Conservation (phyloP, 1,139 yeast species). For the Candida labiduridarum region DNA sequence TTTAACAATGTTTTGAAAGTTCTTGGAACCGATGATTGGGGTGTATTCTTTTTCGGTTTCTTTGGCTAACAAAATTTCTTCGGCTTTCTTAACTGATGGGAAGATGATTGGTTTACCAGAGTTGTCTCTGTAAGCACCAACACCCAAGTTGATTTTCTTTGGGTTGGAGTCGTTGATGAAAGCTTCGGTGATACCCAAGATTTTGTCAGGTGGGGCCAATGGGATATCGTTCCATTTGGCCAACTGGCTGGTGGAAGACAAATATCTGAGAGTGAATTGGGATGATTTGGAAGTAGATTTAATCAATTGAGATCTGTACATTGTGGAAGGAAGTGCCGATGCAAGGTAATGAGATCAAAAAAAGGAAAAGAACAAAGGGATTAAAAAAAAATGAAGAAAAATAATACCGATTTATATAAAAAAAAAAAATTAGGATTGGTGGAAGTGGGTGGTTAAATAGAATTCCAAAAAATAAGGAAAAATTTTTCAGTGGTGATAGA, state of each 20-base stretch:
- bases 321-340: background rate
- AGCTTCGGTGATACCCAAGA: slow-evolving; percentile 66
- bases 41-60: slow-evolving; percentile 62
- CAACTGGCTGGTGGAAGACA: slow-evolving; percentile 12
- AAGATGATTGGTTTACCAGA: slow-evolving; percentile 50
- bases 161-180: slow-evolving; percentile 42
- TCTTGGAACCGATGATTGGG: slow-evolving; percentile 54
- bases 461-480: background rate
- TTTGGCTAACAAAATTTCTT: slow-evolving; percentile 36
- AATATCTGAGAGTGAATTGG: slow-evolving; percentile 11
- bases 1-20: slow-evolving; percentile 50
- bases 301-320: slow-evolving; percentile 19
- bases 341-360: background rate
- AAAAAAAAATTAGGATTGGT: background rate
- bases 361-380: background rate
- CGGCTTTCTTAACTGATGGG: slow-evolving; percentile 52
- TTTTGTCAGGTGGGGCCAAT: slow-evolving; percentile 75
- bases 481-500: background rate
- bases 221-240: slow-evolving; percentile 46
- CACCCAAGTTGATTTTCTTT: slow-evolving; percentile 51
- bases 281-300: slow-evolving; percentile 11
- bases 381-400: background rate
- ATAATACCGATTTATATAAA: background rate
- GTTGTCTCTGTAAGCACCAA: slow-evolving; percentile 54
- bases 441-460: background rate